phyloP scores from a whole-genome alignment of 257 asterid species.

The Solanum virginianum region DNA sequence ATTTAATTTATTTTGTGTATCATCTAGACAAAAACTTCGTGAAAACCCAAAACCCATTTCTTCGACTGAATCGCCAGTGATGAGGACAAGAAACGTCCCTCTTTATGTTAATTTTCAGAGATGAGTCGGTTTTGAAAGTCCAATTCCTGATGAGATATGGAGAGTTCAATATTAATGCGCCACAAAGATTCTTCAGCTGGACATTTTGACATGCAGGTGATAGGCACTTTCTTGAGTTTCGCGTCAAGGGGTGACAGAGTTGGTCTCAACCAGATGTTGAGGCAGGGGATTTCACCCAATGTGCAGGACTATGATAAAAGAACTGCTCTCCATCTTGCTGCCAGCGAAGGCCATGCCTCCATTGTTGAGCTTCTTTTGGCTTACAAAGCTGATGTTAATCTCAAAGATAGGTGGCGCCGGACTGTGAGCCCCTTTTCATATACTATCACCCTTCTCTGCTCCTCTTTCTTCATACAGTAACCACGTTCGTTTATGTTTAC shows the following conservation, averaged over 20 bases:
- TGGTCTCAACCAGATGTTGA: conserved; percentile 47
- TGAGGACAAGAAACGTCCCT: conserved; percentile 4
- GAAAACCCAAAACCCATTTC: background rate
- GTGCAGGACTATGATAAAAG: conserved; percentile 50
- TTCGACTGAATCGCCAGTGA: background rate
- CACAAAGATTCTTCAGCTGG: conserved; percentile 14
- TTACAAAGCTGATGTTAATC: conserved; percentile 45
- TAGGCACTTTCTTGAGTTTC: conserved; percentile 50
- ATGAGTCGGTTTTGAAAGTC: background rate
- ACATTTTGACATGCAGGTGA: conserved; percentile 31
- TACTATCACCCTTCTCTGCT: background rate
- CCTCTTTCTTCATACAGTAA: background rate
- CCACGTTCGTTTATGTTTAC: background rate
- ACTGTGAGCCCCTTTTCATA: conserved; percentile 15
- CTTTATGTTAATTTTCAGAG: background rate
- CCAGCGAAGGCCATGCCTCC: conserved; percentile 59
- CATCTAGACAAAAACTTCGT: background rate
- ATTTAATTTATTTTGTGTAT: no score
- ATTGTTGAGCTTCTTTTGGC: conserved; percentile 53
- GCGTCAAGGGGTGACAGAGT: conserved; percentile 63
- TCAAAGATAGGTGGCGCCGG: conserved; percentile 45
- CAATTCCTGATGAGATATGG: background rate
- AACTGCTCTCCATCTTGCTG: conserved; percentile 60
- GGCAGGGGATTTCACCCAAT: conserved; percentile 35
- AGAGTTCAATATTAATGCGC: background rate